Evolutionary conservation across 805 yeast genomes (phyloP).

Genomic region (Pichia kluyveri): DNA sequence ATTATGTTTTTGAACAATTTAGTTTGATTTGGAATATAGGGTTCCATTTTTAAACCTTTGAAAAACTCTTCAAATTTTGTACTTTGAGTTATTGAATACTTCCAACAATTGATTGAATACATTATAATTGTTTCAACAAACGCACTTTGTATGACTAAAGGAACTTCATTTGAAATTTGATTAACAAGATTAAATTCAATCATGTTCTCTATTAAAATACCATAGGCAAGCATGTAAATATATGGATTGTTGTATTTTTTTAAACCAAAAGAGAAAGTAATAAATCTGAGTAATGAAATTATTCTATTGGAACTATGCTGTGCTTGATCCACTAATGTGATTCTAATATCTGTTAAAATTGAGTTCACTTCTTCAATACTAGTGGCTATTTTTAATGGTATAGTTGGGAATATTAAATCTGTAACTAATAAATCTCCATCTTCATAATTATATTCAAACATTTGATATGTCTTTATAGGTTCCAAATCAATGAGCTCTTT

Average conservation of each 20-base stretch:
- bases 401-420: constrained; percentile 15
- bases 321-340: constrained; percentile 10
- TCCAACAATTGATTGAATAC: constrained; percentile 41
- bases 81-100: constrained; percentile 17
- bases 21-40: constrained; percentile 15
- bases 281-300: constrained; percentile 24
- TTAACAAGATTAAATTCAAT: constrained; percentile 31
- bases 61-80: constrained; percentile 18
- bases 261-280: constrained; percentile 27
- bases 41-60: constrained; percentile 25
- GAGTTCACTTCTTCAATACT: constrained; percentile 13
- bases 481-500: constrained; percentile 13
- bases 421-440: constrained; percentile 15
- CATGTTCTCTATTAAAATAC: constrained; percentile 30
- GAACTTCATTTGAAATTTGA: constrained; percentile 21
- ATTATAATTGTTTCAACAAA: constrained; percentile 33
- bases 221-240: constrained; percentile 30
- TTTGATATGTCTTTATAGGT: constrained; percentile 11
- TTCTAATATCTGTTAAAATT: constrained; percentile 15
- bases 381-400: constrained; percentile 2
- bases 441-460: constrained; percentile 9
- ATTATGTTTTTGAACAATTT: constrained; percentile 15
- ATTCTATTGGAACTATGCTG: constrained; percentile 20
- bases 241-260: constrained; percentile 26
- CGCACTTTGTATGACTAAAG: constrained; percentile 21